These are phyloP conservation scores for Suhomyces anneliseae DNA, from an alignment of 1,139 yeast genomes.

Conservation along the genomic window DNA sequence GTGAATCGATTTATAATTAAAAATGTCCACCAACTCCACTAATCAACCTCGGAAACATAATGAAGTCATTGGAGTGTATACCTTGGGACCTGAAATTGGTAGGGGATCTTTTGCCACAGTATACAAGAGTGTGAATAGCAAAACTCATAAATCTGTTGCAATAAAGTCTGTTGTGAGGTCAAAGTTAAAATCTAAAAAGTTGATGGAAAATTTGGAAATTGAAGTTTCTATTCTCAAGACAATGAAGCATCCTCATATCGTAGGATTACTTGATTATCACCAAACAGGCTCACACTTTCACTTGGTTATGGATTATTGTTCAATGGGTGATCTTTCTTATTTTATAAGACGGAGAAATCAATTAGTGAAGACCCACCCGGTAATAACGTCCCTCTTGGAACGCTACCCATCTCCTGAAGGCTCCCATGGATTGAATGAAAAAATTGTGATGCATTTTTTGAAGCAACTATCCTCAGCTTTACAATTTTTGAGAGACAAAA, in stretches of 20 bases:
- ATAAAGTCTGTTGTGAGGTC: constrained; percentile 84
- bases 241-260: constrained; percentile 91
- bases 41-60: constrained; percentile 1
- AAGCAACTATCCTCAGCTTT: constrained; percentile 86
- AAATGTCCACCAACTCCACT: constrained; percentile 3
- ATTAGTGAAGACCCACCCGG: constrained; percentile 73
- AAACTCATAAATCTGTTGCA: constrained; percentile 67
- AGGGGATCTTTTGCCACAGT: constrained; percentile 95
- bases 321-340: constrained; percentile 88
- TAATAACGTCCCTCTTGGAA: constrained; percentile 70
- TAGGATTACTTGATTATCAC: constrained; percentile 76
- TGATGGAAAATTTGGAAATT: constrained; percentile 85
- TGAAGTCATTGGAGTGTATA: constrained; percentile 42
- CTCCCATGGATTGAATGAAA: constrained; percentile 76
- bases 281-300: constrained; percentile 81
- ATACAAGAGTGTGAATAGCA: constrained; percentile 51
- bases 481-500: constrained; percentile 73
- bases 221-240: constrained; percentile 86
- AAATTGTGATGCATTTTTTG: constrained; percentile 77
- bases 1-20: background rate
- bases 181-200: constrained; percentile 78
- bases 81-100: constrained; percentile 77
- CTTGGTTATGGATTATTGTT: constrained; percentile 95
- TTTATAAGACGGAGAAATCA: constrained; percentile 78
- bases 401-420: constrained; percentile 82